A percentile compares a stretch with the other conserved stretches of the same genome.
phyloP scores from a whole-genome alignment of 2,329 filamentous ascomycete genomes.

The Colletotrichum lentis region DNA sequence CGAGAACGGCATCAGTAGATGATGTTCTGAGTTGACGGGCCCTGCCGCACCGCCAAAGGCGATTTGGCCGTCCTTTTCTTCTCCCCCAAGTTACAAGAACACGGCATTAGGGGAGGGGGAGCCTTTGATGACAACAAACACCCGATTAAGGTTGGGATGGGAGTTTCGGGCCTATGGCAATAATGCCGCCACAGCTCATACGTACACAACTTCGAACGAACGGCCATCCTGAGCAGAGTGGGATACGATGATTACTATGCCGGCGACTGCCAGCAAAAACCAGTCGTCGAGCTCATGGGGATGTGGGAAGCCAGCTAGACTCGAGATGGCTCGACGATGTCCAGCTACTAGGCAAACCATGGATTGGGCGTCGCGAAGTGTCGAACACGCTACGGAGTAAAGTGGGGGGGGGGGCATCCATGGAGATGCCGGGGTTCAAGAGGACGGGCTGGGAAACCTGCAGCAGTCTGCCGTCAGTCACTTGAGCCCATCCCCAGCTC shows the following conservation, averaged over 20 bases:
- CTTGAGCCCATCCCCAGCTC: conserved; percentile 13
- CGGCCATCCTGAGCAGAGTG: no score
- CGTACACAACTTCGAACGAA: no score
- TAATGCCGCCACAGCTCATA: background rate
- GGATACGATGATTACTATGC: background rate
- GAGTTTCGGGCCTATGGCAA: background rate
- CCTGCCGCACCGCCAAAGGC: background rate
- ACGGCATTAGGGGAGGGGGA: background rate
- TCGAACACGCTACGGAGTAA: background rate
- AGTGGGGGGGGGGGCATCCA: background rate
- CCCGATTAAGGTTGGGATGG: background rate
- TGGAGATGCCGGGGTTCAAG: background rate
- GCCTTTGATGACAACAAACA: background rate
- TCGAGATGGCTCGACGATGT: background rate
- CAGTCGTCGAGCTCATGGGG: background rate
- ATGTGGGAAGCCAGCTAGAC: background rate
- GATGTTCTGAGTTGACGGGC: background rate
- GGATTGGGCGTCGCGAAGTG: background rate
- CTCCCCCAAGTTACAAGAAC: no score
- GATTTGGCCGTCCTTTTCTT: background rate
- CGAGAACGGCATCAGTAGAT: background rate
- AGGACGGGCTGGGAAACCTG: background rate
- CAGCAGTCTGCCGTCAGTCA: background rate
- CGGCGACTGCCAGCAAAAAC: background rate
- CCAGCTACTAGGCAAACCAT: background rate